Percentiles rank a stretch among this genome's conserved stretches.
Evolutionary conservation across 2,329 filamentous ascomycete genomes (phyloP).

Genomic region (Phaeosphaeriaceae sp.): DNA sequence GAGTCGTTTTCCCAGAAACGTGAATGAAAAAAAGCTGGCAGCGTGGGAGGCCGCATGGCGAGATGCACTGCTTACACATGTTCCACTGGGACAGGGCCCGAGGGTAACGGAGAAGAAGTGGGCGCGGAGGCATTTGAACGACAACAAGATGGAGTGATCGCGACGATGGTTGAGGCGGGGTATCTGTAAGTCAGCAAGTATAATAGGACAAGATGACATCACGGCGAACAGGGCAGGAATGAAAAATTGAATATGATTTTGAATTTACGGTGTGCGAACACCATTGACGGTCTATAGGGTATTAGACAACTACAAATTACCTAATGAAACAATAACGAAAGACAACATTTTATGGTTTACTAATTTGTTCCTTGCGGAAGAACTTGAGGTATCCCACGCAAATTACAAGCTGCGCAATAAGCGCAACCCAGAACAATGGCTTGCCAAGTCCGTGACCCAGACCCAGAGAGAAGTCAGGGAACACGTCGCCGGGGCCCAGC

Average conservation of each 20-base stretch:
- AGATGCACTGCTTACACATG: not conserved
- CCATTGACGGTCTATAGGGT: not conserved
- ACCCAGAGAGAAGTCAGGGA: not conserved
- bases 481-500: not conserved
- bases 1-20: not conserved
- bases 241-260: not conserved
- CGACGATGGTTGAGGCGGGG: not conserved
- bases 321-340: not conserved
- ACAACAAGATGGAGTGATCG: not conserved
- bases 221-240: too few species aligned
- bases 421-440: not conserved
- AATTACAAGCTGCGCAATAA: not conserved
- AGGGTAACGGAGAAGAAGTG: not conserved
- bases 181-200: not conserved
- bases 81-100: not conserved
- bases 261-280: not conserved
- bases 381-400: not conserved
- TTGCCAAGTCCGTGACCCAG: not conserved
- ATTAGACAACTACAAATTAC: slow-evolving; percentile 1
- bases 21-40: not conserved
- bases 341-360: not conserved
- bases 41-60: not conserved
- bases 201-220: not conserved
- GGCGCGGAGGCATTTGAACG: not conserved
- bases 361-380: slow-evolving; percentile 1